Percentiles rank a stretch among this genome's conserved stretches.
phyloP scores from a whole-genome alignment of 805 yeast genomes.

The Cephaloascus albidus region DNA sequence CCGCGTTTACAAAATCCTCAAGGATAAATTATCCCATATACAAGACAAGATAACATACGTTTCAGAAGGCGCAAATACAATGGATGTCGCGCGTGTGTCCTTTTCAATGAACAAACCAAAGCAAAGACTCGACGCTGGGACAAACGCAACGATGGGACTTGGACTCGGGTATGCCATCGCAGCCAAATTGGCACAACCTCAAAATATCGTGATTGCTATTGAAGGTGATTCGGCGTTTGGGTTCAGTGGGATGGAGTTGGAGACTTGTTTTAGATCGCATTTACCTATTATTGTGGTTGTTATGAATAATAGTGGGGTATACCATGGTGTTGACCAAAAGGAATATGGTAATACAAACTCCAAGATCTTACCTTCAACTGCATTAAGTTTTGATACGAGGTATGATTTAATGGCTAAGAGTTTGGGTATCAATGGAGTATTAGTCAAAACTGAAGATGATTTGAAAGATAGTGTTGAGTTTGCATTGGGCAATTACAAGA shows the following conservation, averaged over 20 bases:
- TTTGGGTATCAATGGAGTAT: conserved; percentile 47
- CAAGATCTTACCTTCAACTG: conserved; percentile 42
- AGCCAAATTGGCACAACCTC: conserved; percentile 36
- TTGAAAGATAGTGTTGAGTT: conserved; percentile 21
- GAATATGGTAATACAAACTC: conserved; percentile 11
- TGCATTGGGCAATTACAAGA: conserved; percentile 13
- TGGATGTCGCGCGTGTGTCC: conserved; percentile 60
- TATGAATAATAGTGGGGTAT: conserved; percentile 70
- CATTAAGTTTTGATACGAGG: conserved; percentile 43
- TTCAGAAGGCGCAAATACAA: conserved; percentile 71
- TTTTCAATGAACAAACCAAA: conserved; percentile 45
- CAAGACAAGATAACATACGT: conserved; percentile 31
- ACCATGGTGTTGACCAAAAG: conserved; percentile 44
- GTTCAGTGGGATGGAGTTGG: conserved; percentile 64
- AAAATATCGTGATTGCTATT: conserved; percentile 41
- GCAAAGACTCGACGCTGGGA: conserved; percentile 60
- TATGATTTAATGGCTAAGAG: conserved; percentile 49
- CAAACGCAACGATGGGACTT: conserved; percentile 72
- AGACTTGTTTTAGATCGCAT: conserved; percentile 48
- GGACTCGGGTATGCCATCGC: conserved; percentile 67
- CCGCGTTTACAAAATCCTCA: conserved; percentile 40
- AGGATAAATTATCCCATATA: conserved; percentile 15
- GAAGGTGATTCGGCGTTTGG: conserved; percentile 79
- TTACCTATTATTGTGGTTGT: conserved; percentile 49
- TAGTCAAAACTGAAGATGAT: conserved; percentile 31